Percentiles rank a stretch among this genome's conserved stretches.
Evolutionary conservation across 75 land plant species (phyloP).

Genomic region (Cryptomeria japonica): DNA sequence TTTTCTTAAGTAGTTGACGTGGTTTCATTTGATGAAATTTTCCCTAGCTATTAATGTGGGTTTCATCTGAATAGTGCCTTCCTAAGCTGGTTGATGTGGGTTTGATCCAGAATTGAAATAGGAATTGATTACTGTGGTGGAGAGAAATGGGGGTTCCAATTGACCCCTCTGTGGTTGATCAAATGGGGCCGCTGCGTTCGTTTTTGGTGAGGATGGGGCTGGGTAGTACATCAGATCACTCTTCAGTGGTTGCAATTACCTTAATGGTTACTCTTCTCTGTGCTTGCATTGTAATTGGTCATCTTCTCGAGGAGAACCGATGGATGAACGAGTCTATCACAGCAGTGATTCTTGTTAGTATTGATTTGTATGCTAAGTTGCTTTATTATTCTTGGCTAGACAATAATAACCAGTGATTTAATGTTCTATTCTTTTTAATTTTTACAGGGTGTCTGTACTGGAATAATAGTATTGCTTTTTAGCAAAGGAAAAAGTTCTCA

Average conservation of each 20-base stretch:
- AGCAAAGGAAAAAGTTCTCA: slow-evolving; percentile 62
- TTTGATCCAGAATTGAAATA: background rate
- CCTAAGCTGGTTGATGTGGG: background rate
- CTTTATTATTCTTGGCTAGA: background rate
- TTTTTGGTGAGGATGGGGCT: slow-evolving; percentile 15
- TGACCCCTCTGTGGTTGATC: slow-evolving; percentile 9
- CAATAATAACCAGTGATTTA: background rate
- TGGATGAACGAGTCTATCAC: slow-evolving; percentile 80
- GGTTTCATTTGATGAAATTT: background rate
- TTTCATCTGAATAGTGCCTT: background rate
- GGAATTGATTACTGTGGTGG: background rate
- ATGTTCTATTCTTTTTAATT: slow-evolving; percentile 1
- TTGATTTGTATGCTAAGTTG: background rate
- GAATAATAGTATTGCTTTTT: slow-evolving; percentile 50
- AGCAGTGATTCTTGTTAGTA: slow-evolving; percentile 50
- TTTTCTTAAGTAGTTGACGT: background rate
- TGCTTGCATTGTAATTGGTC: slow-evolving; percentile 69
- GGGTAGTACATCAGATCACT: slow-evolving; percentile 29
- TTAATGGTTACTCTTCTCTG: slow-evolving; percentile 64
- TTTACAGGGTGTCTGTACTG: slow-evolving; percentile 70
- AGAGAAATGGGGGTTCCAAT: slow-evolving; percentile 1
- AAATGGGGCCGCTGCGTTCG: slow-evolving; percentile 13
- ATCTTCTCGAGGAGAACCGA: slow-evolving; percentile 59
- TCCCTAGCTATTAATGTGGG: too few species aligned
- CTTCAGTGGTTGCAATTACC: slow-evolving; percentile 52